phyloP scores from a whole-genome alignment of 495 filamentous ascomycete species.

The Xylaria palmicola region DNA sequence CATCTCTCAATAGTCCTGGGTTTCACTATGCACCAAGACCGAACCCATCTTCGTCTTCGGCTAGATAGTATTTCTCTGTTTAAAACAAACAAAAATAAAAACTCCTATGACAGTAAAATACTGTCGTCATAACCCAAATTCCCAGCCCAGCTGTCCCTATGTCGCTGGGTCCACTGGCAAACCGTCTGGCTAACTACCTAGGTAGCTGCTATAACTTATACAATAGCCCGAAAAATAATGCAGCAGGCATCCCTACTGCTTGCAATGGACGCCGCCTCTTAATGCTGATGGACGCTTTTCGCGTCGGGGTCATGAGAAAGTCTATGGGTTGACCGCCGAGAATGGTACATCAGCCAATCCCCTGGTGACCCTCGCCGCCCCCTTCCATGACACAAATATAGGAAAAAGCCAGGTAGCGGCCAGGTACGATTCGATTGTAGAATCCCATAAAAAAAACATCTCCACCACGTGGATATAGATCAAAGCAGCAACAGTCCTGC shows the following conservation, averaged over 20 bases:
- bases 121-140: conserved; percentile 22
- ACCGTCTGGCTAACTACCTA: conserved; percentile 1
- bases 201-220: conserved; percentile 26
- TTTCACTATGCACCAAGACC: not conserved
- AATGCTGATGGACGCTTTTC: conserved; percentile 24
- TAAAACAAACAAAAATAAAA: no score
- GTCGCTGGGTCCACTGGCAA: conserved; percentile 14
- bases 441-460: conserved; percentile 12
- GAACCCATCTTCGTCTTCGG: not conserved
- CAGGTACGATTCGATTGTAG: not conserved
- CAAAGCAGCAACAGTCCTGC: conserved; percentile 26
- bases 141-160: conserved; percentile 31
- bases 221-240: conserved; percentile 22
- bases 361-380: not conserved
- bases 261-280: conserved; percentile 24
- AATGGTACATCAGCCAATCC: not conserved
- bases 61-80: not conserved
- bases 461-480: conserved; percentile 23
- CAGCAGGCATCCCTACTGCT: conserved; percentile 2
- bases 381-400: no score
- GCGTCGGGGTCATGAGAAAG: conserved; percentile 17
- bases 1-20: no score
- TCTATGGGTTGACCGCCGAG: conserved; percentile 11
- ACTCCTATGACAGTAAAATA: conserved; percentile 6
- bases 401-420: not conserved